These are phyloP conservation scores for Trichoderma sp. DNA, from an alignment of 2,329 filamentous ascomycete species.

Conservation along the genomic window DNA sequence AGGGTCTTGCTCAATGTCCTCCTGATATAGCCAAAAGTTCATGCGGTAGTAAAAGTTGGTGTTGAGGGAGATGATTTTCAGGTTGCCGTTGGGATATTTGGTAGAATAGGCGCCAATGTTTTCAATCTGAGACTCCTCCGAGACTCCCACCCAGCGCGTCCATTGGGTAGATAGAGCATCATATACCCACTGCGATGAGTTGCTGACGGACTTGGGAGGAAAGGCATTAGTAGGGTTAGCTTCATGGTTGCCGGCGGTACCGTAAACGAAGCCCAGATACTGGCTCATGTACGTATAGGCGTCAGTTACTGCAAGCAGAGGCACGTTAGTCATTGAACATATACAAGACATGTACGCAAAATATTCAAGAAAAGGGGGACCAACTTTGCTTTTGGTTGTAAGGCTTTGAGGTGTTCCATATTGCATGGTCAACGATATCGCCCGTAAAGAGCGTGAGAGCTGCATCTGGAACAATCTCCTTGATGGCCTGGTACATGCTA, in stretches of 20 bases:
- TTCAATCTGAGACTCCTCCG: constrained; percentile 31
- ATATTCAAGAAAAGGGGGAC: background rate
- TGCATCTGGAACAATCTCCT: constrained; percentile 42
- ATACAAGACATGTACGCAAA: background rate
- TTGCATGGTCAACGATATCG: constrained; percentile 53
- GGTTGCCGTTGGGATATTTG: constrained; percentile 42
- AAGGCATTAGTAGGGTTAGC: constrained; percentile 51
- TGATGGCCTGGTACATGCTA: constrained; percentile 54
- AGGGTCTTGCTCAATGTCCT: constrained; percentile 47
- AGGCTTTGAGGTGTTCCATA: constrained; percentile 43
- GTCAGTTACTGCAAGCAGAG: constrained; percentile 35
- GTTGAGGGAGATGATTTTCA: constrained; percentile 58
- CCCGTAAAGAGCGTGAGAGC: constrained; percentile 58
- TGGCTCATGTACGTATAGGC: constrained; percentile 47
- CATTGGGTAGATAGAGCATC: constrained; percentile 45
- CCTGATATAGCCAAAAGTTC: constrained; percentile 55
- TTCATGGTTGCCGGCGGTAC: constrained; percentile 57
- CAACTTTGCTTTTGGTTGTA: constrained; percentile 33
- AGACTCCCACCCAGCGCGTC: constrained; percentile 44
- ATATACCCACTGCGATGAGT: constrained; percentile 52
- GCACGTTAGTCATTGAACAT: background rate
- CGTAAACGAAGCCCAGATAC: constrained; percentile 46
- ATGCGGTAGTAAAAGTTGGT: constrained; percentile 58
- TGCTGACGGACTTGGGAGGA: constrained; percentile 39
- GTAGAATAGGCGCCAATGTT: constrained; percentile 50